A percentile compares a stretch with the other conserved stretches of the same genome.
Evolutionary conservation across 805 yeast species (phyloP).

Genomic region (Yamadazyma scolyti): DNA sequence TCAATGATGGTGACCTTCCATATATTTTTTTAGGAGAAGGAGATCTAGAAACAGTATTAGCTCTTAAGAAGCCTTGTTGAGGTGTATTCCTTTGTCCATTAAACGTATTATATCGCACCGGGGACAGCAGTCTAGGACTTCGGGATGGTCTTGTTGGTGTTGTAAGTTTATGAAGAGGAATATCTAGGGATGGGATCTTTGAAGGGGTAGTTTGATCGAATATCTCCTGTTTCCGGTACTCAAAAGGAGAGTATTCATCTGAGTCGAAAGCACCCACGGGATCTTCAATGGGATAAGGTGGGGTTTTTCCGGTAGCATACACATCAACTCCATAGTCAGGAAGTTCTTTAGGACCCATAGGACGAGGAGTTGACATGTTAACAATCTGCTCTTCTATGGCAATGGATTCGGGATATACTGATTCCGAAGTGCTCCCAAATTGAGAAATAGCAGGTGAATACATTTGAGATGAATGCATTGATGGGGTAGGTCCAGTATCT

Average conservation of each 20-base stretch:
- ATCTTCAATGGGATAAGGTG: constrained; percentile 11
- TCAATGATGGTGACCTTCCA: constrained; percentile 21
- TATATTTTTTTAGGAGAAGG: constrained; percentile 26
- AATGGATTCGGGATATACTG: too few relatives aligned
- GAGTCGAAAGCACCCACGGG: constrained; percentile 4
- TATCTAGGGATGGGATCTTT: constrained; percentile 10
- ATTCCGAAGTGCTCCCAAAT: too few relatives aligned
- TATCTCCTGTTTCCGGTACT: constrained; percentile 7
- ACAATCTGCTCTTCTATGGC: constrained; percentile 5
- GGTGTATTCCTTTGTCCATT: constrained; percentile 4
- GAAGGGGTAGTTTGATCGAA: constrained; percentile 10
- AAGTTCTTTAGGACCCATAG: constrained; percentile 38
- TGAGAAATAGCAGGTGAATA: too few relatives aligned
- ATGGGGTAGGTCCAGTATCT: background rate
- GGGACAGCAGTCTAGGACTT: constrained; percentile 4
- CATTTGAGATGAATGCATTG: too few relatives aligned
- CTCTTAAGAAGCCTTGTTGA: constrained; percentile 2
- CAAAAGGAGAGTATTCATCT: background rate
- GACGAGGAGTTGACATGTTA: constrained; percentile 20
- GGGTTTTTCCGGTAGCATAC: background rate
- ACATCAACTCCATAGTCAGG: constrained; percentile 25
- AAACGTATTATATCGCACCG: constrained; percentile 6
- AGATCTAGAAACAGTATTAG: constrained; percentile 10
- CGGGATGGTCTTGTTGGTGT: constrained; percentile 1
- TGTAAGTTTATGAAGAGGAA: too few relatives aligned